Percentiles rank a stretch among this genome's conserved stretches.
Evolutionary conservation across 2,329 filamentous ascomycete genomes (phyloP).

Genomic region (Trematosphaeria pertusa): DNA sequence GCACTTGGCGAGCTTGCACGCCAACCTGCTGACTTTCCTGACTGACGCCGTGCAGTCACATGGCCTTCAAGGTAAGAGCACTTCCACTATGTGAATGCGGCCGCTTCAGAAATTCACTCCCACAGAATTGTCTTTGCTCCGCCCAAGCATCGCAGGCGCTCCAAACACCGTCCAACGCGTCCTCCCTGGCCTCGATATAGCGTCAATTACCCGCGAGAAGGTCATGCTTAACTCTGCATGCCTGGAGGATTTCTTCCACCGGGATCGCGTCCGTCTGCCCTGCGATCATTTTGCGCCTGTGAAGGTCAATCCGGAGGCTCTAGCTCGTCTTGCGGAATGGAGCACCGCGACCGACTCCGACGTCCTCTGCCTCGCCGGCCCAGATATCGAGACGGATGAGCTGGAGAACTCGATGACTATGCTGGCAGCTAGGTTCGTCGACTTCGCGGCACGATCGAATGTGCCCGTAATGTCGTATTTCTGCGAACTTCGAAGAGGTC

Average conservation of each 20-base stretch:
- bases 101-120: background rate
- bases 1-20: background rate
- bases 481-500: constrained; percentile 10
- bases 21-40: constrained; percentile 1
- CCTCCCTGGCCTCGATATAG: background rate
- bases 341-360: background rate
- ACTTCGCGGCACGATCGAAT: constrained; percentile 3
- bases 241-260: constrained; percentile 15
- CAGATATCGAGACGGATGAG: constrained; percentile 3
- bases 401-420: constrained; percentile 5
- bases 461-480: constrained; percentile 17
- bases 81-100: background rate
- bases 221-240: constrained; percentile 7
- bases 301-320: background rate
- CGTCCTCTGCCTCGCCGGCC: constrained; percentile 4
- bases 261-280: constrained; percentile 8
- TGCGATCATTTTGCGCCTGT: background rate
- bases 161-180: background rate
- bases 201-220: background rate
- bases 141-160: background rate
- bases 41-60: constrained; percentile 3
- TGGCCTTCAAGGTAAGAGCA: background rate
- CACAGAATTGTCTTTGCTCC: background rate
- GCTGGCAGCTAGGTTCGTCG: constrained; percentile 11
- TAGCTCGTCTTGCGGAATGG: constrained; percentile 9